phyloP scores from a whole-genome alignment of 2,329 filamentous ascomycete genomes.

The Phyllosticta citrichinensis region DNA sequence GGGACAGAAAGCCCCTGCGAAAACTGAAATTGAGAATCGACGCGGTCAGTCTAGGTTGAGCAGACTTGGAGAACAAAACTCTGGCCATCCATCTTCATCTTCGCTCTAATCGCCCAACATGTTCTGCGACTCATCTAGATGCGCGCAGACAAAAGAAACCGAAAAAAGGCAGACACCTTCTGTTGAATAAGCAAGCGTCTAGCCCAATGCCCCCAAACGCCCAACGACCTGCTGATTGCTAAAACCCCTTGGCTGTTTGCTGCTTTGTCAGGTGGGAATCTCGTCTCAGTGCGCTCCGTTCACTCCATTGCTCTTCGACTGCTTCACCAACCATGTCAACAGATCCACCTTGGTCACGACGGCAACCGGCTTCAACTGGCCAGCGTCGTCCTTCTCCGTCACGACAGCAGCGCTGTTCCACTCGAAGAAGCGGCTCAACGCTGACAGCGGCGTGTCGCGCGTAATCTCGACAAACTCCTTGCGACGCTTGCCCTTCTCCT shows the following conservation, averaged over 20 bases:
- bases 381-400: constrained; percentile 56
- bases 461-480: constrained; percentile 90
- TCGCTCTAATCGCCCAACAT: not conserved
- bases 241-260: not conserved
- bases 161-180: not conserved
- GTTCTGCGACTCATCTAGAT: not conserved
- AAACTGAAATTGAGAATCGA: not conserved
- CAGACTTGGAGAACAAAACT: not conserved
- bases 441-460: constrained; percentile 70
- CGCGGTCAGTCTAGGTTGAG: not conserved
- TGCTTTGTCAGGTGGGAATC: too few relatives aligned
- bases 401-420: constrained; percentile 97
- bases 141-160: not conserved
- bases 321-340: constrained; percentile 80
- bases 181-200: constrained; percentile 5
- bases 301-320: constrained; percentile 25
- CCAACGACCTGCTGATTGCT: not conserved
- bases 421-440: constrained; percentile 87
- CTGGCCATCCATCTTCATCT: not conserved
- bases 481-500: constrained; percentile 14
- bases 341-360: constrained; percentile 96
- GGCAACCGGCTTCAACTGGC: constrained; percentile 66
- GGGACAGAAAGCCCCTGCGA: not conserved
- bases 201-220: not conserved
- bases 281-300: constrained; percentile 1